These are phyloP conservation scores for Gossypium thurberi DNA, from an alignment of 345 rosid species.

Conservation along the genomic window DNA sequence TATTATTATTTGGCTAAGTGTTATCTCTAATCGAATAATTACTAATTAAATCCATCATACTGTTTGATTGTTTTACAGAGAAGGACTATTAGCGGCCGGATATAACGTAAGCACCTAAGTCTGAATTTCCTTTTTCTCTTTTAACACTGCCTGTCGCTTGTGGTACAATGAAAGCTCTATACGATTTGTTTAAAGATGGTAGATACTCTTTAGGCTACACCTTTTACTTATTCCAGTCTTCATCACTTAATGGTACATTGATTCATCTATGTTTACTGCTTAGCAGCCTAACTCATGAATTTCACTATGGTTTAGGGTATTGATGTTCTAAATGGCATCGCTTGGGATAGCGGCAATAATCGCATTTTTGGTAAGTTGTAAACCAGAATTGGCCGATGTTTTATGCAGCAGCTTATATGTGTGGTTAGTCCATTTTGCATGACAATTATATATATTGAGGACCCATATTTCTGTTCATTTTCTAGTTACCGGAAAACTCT, in stretches of 20 bases:
- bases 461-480: background rate
- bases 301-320: slow-evolving; percentile 36
- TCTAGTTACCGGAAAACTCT: slow-evolving; percentile 78
- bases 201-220: background rate
- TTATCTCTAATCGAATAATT: background rate
- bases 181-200: background rate
- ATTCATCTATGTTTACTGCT: background rate
- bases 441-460: background rate
- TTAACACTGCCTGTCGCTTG: background rate
- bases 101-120: slow-evolving; percentile 36
- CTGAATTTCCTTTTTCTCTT: background rate
- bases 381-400: background rate
- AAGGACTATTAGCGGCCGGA: slow-evolving; percentile 56
- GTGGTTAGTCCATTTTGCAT: background rate
- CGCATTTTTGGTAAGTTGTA: slow-evolving; percentile 61
- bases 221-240: background rate
- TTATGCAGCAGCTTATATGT: background rate
- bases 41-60: background rate
- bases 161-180: background rate
- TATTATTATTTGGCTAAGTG: background rate
- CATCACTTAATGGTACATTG: background rate
- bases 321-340: slow-evolving; percentile 94
- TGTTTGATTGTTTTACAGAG: slow-evolving; percentile 28
- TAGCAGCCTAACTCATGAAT: background rate
- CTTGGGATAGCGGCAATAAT: slow-evolving; percentile 62